Conservation (phyloP, 1,284 basidiomycete species). For the Puccinia hordei region DNA sequence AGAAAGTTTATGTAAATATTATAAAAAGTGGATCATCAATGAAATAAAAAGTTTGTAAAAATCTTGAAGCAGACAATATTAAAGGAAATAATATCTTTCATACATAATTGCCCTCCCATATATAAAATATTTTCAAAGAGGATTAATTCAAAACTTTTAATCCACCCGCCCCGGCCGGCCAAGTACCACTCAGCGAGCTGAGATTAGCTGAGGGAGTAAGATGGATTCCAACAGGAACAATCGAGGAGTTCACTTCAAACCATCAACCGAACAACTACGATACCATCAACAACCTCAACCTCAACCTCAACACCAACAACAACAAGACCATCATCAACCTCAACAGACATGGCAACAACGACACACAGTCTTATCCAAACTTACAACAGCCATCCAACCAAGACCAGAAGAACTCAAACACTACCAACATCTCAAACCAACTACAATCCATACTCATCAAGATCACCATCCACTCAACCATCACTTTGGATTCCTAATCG, state of each 20-base stretch:
- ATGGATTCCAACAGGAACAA: background rate
- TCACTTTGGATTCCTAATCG: background rate
- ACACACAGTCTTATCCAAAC: background rate
- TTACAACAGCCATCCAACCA: slow-evolving; percentile 58
- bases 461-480: slow-evolving; percentile 70
- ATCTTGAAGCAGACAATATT: no score
- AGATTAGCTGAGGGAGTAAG: no score
- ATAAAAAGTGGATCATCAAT: no score
- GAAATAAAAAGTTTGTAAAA: no score
- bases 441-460: background rate
- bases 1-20: no score
- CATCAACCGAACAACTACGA: background rate
- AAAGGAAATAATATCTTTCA: no score
- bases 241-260: background rate
- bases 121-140: no score
- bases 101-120: no score
- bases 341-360: background rate
- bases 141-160: no score
- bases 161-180: no score
- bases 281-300: background rate
- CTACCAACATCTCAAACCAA: slow-evolving; percentile 61
- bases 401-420: background rate
- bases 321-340: background rate
- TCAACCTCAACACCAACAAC: slow-evolving; percentile 56
- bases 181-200: slow-evolving; percentile 18